Evolutionary conservation across 371 early-diverging fungal genomes (phyloP).

Genomic region (Dichotomocladium elegans): DNA sequence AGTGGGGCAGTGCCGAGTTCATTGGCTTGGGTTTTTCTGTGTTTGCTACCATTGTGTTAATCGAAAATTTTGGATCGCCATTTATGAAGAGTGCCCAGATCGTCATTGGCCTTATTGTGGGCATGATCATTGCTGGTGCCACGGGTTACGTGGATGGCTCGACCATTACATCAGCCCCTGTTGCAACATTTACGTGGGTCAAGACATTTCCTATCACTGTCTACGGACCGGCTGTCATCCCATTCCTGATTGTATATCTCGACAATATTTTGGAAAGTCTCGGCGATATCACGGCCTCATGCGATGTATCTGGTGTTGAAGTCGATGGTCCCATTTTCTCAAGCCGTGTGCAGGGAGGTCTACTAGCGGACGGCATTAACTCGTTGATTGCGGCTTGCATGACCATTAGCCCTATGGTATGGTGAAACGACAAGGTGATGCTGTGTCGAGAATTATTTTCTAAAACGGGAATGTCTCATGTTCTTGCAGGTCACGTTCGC

Average conservation of each 20-base stretch:
- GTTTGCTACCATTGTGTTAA: conserved; percentile 53
- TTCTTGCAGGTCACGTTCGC: conserved; percentile 41
- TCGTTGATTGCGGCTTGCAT: conserved; percentile 53
- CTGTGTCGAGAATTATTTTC: neutral
- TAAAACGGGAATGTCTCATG: too few species aligned
- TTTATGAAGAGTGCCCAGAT: conserved; percentile 63
- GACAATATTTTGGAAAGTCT: conserved; percentile 55
- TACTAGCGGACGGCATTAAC: conserved; percentile 60
- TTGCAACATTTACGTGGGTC: conserved; percentile 56
- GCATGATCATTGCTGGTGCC: conserved; percentile 58
- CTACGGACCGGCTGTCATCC: conserved; percentile 65
- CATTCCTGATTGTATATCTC: conserved; percentile 54
- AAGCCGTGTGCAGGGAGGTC: conserved; percentile 58
- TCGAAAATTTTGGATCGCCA: conserved; percentile 63
- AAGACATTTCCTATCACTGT: conserved; percentile 54
- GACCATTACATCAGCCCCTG: conserved; percentile 50
- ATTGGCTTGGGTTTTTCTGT: conserved; percentile 62
- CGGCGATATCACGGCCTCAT: conserved; percentile 63
- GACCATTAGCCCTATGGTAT: conserved; percentile 55
- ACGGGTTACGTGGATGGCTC: conserved; percentile 51
- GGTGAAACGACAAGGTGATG: neutral
- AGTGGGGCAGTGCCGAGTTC: conserved; percentile 61
- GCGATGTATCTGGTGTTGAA: conserved; percentile 58
- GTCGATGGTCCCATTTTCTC: conserved; percentile 63
- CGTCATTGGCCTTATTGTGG: conserved; percentile 58